phyloP scores from a whole-genome alignment of 2,329 filamentous ascomycete genomes.

The Elsinoe arachidis region DNA sequence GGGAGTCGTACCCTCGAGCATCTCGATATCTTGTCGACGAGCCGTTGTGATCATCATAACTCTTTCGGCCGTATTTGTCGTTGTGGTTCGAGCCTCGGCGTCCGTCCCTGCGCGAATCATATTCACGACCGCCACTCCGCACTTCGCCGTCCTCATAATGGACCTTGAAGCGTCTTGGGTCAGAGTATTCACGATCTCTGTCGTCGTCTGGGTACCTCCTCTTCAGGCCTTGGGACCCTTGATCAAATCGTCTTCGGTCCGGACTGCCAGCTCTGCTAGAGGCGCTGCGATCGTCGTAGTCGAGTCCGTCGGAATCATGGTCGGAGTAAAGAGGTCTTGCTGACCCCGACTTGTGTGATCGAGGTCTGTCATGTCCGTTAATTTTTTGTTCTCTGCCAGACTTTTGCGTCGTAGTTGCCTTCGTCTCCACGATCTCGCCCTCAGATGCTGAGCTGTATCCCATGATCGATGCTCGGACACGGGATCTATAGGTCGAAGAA shows the following conservation, averaged over 20 bases:
- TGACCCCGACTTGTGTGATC: slow-evolving; percentile 28
- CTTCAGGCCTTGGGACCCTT: slow-evolving; percentile 47
- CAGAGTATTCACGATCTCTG: slow-evolving; percentile 40
- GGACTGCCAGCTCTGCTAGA: slow-evolving; percentile 24
- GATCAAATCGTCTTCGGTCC: slow-evolving; percentile 18
- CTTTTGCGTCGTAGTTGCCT: slow-evolving; percentile 75
- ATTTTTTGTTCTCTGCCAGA: slow-evolving; percentile 69
- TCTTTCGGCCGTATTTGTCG: slow-evolving; percentile 14
- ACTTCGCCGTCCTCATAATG: slow-evolving; percentile 49
- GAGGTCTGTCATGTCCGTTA: slow-evolving; percentile 82
- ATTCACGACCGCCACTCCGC: slow-evolving; percentile 17
- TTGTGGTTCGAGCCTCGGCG: slow-evolving; percentile 17
- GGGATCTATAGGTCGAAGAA: background rate
- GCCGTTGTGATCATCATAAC: slow-evolving; percentile 10
- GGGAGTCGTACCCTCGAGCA: slow-evolving; percentile 10
- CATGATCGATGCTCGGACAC: slow-evolving; percentile 25
- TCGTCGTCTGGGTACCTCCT: slow-evolving; percentile 57
- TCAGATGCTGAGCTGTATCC: slow-evolving; percentile 60
- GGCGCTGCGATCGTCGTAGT: slow-evolving; percentile 45
- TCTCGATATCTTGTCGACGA: slow-evolving; percentile 1
- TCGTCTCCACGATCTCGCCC: slow-evolving; percentile 74
- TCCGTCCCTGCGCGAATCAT: slow-evolving; percentile 13
- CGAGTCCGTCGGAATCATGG: slow-evolving; percentile 32
- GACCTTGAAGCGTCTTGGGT: slow-evolving; percentile 52
- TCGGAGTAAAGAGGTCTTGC: slow-evolving; percentile 25